Evolutionary conservation across 2,329 filamentous ascomycete species (phyloP), one percentile per base, ranked within the genome.

Genomic region (Ophiognomonia clavigignenti-juglandacearum): DNA sequence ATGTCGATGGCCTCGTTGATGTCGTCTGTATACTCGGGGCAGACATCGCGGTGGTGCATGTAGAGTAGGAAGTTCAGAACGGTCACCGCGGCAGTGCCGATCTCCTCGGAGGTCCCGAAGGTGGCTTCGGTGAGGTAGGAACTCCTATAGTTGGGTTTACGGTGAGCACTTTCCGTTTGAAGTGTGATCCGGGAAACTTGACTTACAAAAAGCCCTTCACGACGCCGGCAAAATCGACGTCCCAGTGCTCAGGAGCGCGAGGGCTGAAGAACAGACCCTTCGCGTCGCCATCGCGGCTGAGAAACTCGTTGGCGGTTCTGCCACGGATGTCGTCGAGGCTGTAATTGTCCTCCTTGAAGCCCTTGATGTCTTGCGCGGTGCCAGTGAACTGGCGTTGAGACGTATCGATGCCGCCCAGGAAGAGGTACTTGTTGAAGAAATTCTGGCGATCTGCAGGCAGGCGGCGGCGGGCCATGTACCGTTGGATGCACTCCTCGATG

Each of bases 21-120:
- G 53, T 92, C 78, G 1, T 75, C 69, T 0, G 66, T 71, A 60
- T 91, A 86, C 62, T 97, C 93, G 0, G 86, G 85, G 58, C 90
- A 96, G 14, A 95, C 92, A 31, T 86, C 78, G 59, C 97, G 91
- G 51, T 86, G 79, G 9, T 91, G 72, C 1, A 97, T 72, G 56
- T 96, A 98, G 54, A 88, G 87, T 53, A 96, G 79, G 61, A 97
- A 97, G 60, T 93, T 95, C 50, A 81, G 79, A 34, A 96, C 73
- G 1, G 95, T 79, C 27, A 77, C 74, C 18, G 83, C 80, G 3
- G 81, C 82, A 6, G 75, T 64, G n/a, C 75, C 67, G 52, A 90
- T 74, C 11, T 74, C 65, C 0, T 67, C 61, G 14, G 67, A 71
- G 11, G 82, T 75, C 40, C 80, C 78, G 16, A 78, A 72, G 31